Evolutionary conservation across 1,284 basidiomycete genomes (phyloP).

Genomic region (Tilletia walkeri): DNA sequence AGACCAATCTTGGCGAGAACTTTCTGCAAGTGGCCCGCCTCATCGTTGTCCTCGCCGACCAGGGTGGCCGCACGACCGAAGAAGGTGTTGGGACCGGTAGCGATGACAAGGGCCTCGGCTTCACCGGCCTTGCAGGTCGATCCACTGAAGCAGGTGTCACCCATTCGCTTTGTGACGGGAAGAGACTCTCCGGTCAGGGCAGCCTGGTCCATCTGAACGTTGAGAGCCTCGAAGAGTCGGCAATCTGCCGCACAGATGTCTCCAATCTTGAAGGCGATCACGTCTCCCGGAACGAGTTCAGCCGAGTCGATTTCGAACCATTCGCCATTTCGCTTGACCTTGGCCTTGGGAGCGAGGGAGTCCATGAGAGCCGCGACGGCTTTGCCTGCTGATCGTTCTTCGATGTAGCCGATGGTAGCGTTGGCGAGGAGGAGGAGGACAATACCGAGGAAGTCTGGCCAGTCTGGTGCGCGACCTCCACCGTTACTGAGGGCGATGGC

Average conservation of each 20-base stretch:
- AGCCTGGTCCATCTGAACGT: conserved; percentile 86
- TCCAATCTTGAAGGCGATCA: conserved; percentile 95
- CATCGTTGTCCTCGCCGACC: conserved; percentile 92
- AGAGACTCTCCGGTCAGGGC: conserved; percentile 94
- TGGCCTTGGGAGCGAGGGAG: conserved; percentile 94
- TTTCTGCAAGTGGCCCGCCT: conserved; percentile 90
- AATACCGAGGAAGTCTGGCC: conserved; percentile 98
- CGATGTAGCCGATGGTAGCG: conserved; percentile 96
- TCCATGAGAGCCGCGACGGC: conserved; percentile 99
- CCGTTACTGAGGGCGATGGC: conserved; percentile 96
- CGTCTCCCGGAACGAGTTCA: conserved; percentile 85
- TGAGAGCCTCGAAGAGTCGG: conserved; percentile 89
- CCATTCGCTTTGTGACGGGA: conserved; percentile 81
- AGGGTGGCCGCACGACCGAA: conserved; percentile 70
- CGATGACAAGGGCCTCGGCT: conserved; percentile 93
- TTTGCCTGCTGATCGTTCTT: conserved; percentile 93
- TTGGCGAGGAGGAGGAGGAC: conserved; percentile 87
- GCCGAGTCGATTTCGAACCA: conserved; percentile 88
- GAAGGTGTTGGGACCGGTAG: conserved; percentile 73
- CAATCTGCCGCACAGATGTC: conserved; percentile 94
- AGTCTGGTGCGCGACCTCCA: conserved; percentile 79
- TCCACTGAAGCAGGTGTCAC: conserved; percentile 93
- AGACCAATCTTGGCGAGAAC: conserved; percentile 93
- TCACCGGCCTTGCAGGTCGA: conserved; percentile 97
- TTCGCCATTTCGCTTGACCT: conserved; percentile 75